Evolutionary conservation across 495 filamentous ascomycete species (phyloP), one percentile per base, ranked within the genome.

Genomic region (Lineolata rhizophorae): DNA sequence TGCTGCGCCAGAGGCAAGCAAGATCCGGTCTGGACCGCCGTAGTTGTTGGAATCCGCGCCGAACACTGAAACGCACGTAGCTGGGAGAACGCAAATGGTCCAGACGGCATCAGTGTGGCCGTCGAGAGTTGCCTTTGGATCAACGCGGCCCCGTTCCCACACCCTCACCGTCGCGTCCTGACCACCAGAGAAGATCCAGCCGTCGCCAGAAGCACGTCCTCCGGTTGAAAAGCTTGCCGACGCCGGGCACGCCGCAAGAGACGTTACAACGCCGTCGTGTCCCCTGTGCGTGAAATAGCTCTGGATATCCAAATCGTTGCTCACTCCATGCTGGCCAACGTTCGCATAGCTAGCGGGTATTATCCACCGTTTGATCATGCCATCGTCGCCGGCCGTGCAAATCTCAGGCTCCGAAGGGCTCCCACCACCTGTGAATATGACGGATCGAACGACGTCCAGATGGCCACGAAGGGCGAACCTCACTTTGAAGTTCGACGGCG

Each of bases 161-260:
- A 95, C 81, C 17, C 82, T 67, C 13, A 97, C 68, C 6, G 83
- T 90, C 2, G 83, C 70, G 50, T 97, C 87, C 46, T 92, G 81
- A 2, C 87, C 87, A 26, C 90, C 87, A 12, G 84, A 94, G 52
- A 97, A 95, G 22, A 97, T 76, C 87, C 90, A 95, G 4, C 90
- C 90, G 40, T 93, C 84, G 13, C 81, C 81, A 34, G 73, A 61
- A 1, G 72, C 74, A 34, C 82, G 68, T 5, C 83, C 84, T 13
- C 82, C 83, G 18, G 80, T 90, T 5, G 76, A 77, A 50, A 91
- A 87, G 42, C 76, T 78, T 26, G 80, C 72, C 4, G 73, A 67
- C 2, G 80, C 67, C 1, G 83, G 80, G 58, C 76, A 93, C 2
- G 87, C 76, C 2, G 90, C 72, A 6, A 97, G 55, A 5, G 67